A percentile compares a stretch with the other conserved stretches of the same genome.
Conservation (phyloP, 2,329 filamentous ascomycete species). For the Coniosporium uncinatum region DNA sequence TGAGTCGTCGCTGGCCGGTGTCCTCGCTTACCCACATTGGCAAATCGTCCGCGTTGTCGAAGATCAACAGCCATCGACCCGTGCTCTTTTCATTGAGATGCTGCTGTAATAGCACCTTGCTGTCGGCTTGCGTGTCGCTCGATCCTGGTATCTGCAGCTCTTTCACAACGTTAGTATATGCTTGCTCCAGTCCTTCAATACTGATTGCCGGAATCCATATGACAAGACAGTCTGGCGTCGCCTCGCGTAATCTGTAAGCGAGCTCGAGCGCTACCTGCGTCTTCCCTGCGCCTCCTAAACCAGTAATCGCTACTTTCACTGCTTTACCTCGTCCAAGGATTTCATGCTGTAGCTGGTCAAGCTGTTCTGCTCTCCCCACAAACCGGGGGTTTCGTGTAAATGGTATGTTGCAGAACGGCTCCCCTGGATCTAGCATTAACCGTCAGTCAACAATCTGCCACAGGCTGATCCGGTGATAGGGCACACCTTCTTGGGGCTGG, state of each 20-base stretch:
- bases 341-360: neutral
- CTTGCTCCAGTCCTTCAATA: slow-evolving; percentile 29
- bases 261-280: slow-evolving; percentile 32
- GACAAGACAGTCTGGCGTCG: slow-evolving; percentile 27
- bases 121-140: slow-evolving; percentile 11
- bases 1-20: slow-evolving; percentile 4
- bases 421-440: no score
- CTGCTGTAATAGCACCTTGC: slow-evolving; percentile 12
- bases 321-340: neutral
- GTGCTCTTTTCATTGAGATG: slow-evolving; percentile 8
- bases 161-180: slow-evolving; percentile 25
- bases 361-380: neutral
- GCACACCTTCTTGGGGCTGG: no score
- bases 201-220: slow-evolving; percentile 38
- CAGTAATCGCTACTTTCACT: slow-evolving; percentile 19
- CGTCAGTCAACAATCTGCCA: no score
- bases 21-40: slow-evolving; percentile 6
- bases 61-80: slow-evolving; percentile 29
- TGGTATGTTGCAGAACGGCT: neutral
- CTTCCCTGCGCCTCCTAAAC: slow-evolving; percentile 35
- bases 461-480: no score
- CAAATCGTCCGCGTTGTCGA: slow-evolving; percentile 36
- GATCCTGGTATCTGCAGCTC: slow-evolving; percentile 19
- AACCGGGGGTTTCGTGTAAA: neutral
- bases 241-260: slow-evolving; percentile 28